A percentile compares a stretch with the other conserved stretches of the same genome.
These are phyloP conservation scores for Blepharisma japonicum DNA, from an alignment of 73 alveolate species.

Conservation along the genomic window DNA sequence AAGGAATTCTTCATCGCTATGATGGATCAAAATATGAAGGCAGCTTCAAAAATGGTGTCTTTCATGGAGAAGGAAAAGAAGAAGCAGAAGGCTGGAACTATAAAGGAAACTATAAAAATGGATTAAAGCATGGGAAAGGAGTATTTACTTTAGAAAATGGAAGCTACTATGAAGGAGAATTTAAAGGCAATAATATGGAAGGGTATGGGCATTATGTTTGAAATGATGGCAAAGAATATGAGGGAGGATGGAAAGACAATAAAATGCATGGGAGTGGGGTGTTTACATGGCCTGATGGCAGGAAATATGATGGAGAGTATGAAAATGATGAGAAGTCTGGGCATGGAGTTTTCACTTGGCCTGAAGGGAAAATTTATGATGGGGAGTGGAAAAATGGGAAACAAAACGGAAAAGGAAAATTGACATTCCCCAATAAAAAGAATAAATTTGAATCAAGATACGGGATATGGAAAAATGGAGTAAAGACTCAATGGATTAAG, in stretches of 20 bases:
- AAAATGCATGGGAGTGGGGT: slow-evolving; percentile 55
- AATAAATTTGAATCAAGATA: no score
- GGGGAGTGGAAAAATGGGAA: slow-evolving; percentile 46
- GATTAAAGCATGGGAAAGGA: no score
- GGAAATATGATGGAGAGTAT: slow-evolving; percentile 49
- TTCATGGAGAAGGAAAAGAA: no score
- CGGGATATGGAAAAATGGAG: no score
- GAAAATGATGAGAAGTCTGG: slow-evolving; percentile 42
- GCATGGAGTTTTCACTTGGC: slow-evolving; percentile 41
- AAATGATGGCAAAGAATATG: slow-evolving; percentile 38
- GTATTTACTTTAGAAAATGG: no score
- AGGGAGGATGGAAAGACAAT: slow-evolving; percentile 37
- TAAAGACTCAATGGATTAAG: no score
- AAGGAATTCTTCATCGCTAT: no score
- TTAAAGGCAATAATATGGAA: slow-evolving; percentile 36
- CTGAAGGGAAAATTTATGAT: slow-evolving; percentile 37
- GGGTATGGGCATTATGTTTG: slow-evolving; percentile 48
- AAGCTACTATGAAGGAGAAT: slow-evolving; percentile 37
- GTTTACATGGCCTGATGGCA: slow-evolving; percentile 55
- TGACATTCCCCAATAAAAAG: no score
- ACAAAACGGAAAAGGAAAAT: slow-evolving; percentile 42
- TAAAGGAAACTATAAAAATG: no score
- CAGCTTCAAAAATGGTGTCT: no score
- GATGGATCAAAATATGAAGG: no score
- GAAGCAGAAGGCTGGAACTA: no score